These are phyloP conservation scores for Termitomyces sp. DNA, from an alignment of 768 basidiomycete genomes.

Conservation along the genomic window DNA sequence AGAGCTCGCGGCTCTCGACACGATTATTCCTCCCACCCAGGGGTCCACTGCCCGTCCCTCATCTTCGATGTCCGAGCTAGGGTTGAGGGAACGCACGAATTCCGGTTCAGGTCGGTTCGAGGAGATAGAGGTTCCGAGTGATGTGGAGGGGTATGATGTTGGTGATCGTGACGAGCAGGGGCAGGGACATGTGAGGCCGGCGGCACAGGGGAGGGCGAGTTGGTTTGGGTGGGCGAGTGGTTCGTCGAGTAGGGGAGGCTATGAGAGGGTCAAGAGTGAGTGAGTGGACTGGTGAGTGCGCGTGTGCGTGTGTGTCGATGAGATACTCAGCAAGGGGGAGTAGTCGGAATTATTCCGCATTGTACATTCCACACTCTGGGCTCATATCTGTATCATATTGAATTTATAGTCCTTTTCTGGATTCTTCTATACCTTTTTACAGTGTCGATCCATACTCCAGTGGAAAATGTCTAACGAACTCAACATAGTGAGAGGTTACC, in stretches of 20 bases:
- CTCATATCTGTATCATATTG: too few relatives aligned
- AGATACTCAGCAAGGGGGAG: too few relatives aligned
- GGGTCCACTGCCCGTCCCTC: slow-evolving; percentile 36
- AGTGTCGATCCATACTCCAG: too few relatives aligned
- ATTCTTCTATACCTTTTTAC: too few relatives aligned
- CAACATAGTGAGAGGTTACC: too few relatives aligned
- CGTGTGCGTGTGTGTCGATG: too few relatives aligned
- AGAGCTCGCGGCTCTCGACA: slow-evolving; percentile 46
- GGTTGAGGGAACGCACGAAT: slow-evolving; percentile 41
- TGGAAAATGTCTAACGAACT: too few relatives aligned
- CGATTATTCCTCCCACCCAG: slow-evolving; percentile 12
- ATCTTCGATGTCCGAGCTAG: slow-evolving; percentile 3
- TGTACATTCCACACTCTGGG: too few relatives aligned
- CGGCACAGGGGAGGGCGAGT: slow-evolving; percentile 30
- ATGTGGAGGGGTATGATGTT: slow-evolving; percentile 61
- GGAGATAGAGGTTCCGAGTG: slow-evolving; percentile 68
- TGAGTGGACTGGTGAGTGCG: slow-evolving; percentile 16
- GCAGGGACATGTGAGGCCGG: slow-evolving; percentile 13
- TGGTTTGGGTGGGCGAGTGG: slow-evolving; percentile 54
- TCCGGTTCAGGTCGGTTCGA: slow-evolving; percentile 48
- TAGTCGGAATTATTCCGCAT: too few relatives aligned
- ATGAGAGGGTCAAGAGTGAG: slow-evolving; percentile 53
- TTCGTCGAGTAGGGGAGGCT: slow-evolving; percentile 29
- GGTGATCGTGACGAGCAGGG: slow-evolving; percentile 20
- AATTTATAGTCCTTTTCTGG: too few relatives aligned